phyloP scores from a whole-genome alignment of 2,329 filamentous ascomycete genomes.

The Aspergillus pseudoterreus region DNA sequence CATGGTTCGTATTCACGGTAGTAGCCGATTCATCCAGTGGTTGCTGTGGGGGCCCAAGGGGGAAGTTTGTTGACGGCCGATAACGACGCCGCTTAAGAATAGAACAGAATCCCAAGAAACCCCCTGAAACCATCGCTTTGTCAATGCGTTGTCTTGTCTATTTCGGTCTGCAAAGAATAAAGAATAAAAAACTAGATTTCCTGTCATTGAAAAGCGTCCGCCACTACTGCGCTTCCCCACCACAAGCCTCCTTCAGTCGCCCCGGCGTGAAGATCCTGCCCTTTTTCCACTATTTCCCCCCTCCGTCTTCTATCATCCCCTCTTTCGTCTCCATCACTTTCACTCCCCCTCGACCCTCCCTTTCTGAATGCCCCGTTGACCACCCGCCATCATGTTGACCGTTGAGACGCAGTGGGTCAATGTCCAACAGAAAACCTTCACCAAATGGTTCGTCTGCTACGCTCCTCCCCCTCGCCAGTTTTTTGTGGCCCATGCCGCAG shows the following conservation, averaged over 20 bases:
- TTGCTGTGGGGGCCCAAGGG: conserved; percentile 18
- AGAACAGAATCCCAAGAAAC: neutral
- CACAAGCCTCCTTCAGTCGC: conserved; percentile 2
- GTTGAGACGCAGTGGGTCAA: conserved; percentile 63
- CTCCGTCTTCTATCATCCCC: neutral
- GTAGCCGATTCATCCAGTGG: conserved; percentile 4
- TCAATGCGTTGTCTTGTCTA: no score
- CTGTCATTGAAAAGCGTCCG: no score
- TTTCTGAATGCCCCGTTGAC: conserved; percentile 25
- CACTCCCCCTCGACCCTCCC: neutral
- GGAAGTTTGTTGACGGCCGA: conserved; percentile 17
- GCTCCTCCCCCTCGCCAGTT: neutral
- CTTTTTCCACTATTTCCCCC: conserved; percentile 12
- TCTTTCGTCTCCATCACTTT: neutral
- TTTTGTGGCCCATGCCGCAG: neutral
- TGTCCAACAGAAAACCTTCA: conserved; percentile 98
- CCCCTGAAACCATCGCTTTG: neutral
- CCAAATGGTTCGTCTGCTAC: conserved; percentile 69
- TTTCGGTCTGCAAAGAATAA: no score
- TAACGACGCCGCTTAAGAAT: no score
- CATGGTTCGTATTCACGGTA: neutral
- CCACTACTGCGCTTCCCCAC: no score
- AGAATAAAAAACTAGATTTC: no score
- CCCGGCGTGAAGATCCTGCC: conserved; percentile 17
- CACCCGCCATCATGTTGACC: conserved; percentile 40